Conservation (phyloP, 75 land plant species). For the Azolla pinnata region DNA sequence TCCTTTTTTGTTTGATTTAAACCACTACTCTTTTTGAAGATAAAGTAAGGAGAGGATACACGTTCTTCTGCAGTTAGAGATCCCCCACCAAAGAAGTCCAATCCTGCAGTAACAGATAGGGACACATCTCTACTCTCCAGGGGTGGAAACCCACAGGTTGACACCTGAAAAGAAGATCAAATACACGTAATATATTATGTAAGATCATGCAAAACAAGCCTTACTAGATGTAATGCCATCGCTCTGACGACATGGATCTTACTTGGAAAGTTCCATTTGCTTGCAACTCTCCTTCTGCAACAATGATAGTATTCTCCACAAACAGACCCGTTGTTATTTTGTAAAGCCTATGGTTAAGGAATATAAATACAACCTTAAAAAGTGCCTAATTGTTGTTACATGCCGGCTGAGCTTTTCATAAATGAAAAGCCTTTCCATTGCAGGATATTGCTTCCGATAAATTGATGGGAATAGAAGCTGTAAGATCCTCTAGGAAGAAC, state of each 20-base stretch:
- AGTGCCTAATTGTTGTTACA: too few relatives aligned
- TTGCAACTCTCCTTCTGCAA: slow-evolving; percentile 91
- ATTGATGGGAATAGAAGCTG: slow-evolving; percentile 74
- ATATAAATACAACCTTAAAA: too few relatives aligned
- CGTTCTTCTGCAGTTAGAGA: slow-evolving; percentile 47
- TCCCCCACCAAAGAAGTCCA: slow-evolving; percentile 86
- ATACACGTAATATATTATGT: not conserved
- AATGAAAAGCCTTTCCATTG: not conserved
- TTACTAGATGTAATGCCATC: too few relatives aligned
- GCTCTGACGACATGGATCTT: too few relatives aligned
- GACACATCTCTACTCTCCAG: slow-evolving; percentile 72
- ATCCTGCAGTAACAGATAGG: slow-evolving; percentile 47
- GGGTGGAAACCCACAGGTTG: slow-evolving; percentile 95
- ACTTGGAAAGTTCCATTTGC: slow-evolving; percentile 78
- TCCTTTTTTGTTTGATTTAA: not conserved
- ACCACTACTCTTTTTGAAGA: not conserved
- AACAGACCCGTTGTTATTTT: slow-evolving; percentile 92
- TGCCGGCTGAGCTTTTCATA: too few relatives aligned
- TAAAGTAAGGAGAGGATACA: slow-evolving; percentile 36
- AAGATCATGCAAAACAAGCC: not conserved
- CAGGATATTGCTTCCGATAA: slow-evolving; percentile 93
- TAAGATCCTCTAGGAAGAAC: slow-evolving; percentile 85
- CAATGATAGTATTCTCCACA: slow-evolving; percentile 80
- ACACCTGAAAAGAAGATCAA: slow-evolving; percentile 28
- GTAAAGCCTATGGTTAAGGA: slow-evolving; percentile 47